Conservation (phyloP, 345 rosid genomes). For the Trapa bicornis region DNA sequence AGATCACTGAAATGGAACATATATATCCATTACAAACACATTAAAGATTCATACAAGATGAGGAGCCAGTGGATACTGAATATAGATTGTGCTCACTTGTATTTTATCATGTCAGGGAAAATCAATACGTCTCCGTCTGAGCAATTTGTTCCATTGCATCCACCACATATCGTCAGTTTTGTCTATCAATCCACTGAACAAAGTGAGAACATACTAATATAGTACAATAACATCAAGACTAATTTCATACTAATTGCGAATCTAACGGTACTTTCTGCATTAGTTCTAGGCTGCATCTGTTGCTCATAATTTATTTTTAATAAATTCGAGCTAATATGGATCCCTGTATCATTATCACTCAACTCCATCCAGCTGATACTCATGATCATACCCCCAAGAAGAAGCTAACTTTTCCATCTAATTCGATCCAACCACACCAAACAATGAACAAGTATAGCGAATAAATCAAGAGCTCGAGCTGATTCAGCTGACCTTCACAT, state of each 20-base stretch:
- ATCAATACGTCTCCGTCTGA: constrained; percentile 81
- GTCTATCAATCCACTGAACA: constrained; percentile 27
- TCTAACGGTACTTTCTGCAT: neutral
- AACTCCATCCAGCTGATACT: neutral
- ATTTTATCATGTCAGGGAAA: constrained; percentile 87
- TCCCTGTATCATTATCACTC: neutral
- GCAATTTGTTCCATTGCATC: constrained; percentile 30
- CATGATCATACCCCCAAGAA: neutral
- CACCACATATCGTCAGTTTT: constrained; percentile 55
- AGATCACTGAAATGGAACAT: too few relatives aligned
- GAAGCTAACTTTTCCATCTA: neutral
- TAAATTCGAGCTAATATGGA: neutral
- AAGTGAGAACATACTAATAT: neutral
- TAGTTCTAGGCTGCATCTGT: neutral
- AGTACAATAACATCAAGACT: neutral
- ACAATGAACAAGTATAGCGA: neutral
- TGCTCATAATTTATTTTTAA: neutral
- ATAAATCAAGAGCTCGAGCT: neutral
- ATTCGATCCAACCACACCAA: neutral
- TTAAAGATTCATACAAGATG: neutral
- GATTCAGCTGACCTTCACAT: constrained; percentile 31
- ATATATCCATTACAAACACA: too few relatives aligned
- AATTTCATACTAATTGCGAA: neutral
- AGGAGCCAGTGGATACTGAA: neutral
- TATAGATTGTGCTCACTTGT: constrained; percentile 40